Evolutionary conservation across 2,329 filamentous ascomycete species (phyloP).

Genomic region (Septoria petroselini): DNA sequence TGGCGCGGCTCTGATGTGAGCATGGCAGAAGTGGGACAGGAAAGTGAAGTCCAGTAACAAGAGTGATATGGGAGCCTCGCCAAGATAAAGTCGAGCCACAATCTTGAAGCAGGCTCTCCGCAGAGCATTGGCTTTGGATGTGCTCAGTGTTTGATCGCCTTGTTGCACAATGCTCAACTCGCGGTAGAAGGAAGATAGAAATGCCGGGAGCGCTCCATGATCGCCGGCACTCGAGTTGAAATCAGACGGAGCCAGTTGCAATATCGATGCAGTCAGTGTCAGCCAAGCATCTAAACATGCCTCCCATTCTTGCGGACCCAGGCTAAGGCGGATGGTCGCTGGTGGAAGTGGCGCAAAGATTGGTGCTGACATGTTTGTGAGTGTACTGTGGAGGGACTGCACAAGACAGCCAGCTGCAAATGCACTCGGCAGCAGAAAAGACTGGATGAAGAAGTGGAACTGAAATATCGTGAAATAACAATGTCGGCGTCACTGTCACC

Average conservation of each 20-base stretch:
- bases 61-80: slow-evolving; percentile 37
- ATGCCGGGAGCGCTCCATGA: slow-evolving; percentile 59
- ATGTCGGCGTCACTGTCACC: slow-evolving; percentile 1
- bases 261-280: slow-evolving; percentile 61
- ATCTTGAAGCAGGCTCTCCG: slow-evolving; percentile 65
- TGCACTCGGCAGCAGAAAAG: too few relatives aligned
- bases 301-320: slow-evolving; percentile 71
- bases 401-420: slow-evolving; percentile 10
- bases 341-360: slow-evolving; percentile 76
- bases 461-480: neutral
- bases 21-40: slow-evolving; percentile 63
- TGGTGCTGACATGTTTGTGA: slow-evolving; percentile 54
- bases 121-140: slow-evolving; percentile 50
- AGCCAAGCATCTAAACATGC: slow-evolving; percentile 74
- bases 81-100: slow-evolving; percentile 33
- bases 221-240: slow-evolving; percentile 52
- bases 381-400: neutral
- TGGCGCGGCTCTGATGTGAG: slow-evolving; percentile 63
- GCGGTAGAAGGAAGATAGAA: slow-evolving; percentile 65
- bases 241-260: slow-evolving; percentile 56
- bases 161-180: slow-evolving; percentile 45
- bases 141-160: slow-evolving; percentile 24
- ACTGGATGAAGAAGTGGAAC: too few relatives aligned
- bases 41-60: slow-evolving; percentile 63
- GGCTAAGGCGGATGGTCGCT: slow-evolving; percentile 61